Base-by-base conservation (phyloP, 805 yeast genomes). In the Saccharomyces eubayanus region DNA sequence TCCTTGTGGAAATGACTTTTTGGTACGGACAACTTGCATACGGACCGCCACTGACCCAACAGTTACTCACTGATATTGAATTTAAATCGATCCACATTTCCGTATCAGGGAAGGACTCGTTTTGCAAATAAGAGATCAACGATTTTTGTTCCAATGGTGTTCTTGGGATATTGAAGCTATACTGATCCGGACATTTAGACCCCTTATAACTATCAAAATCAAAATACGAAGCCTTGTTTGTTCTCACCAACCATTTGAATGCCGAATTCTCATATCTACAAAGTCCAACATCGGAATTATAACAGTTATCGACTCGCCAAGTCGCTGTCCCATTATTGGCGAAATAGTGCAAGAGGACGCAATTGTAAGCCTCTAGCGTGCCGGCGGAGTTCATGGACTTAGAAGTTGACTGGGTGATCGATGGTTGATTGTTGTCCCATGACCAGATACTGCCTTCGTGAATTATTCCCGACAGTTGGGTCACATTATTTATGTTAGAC, bases 21-120 rank as follows among this genome's bases (percentile, higher is more conserved):
- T 79, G 80, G 65, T 90, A 90, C 0, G 97, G 97, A 65, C 98
- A 91, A 31, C 72, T 64, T 0, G 92, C 84, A 56, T 80, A 75
- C 0, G 89, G 81, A 0, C 96, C 96, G 0, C 96, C 96, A 11
- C 79, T 68, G 4, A 90, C 90, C 91, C 94, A 92, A 64, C 98
- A 91, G 52, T 82, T 79, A 2, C 77, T 70, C 21, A 83, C 82
- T 0, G 88, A 79, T 24, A 92, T 76, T 16, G 91, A 88, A 65
- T 92, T 91, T 57, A 89, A 60, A 69, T 89, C 89, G 3, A 89
- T 79, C 97, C 97, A 91, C 12, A 66, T 48, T 12, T 57, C 54
- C 2, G 47, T 28, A 47, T 49, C 55, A 10, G 45, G 48, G 11
- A 53, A 48, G 8, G 52, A 52, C n/a, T 43, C 21, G 6, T 55